Evolutionary conservation across 1,284 basidiomycete genomes (phyloP).

Genomic region (Entoloma clypeatum): DNA sequence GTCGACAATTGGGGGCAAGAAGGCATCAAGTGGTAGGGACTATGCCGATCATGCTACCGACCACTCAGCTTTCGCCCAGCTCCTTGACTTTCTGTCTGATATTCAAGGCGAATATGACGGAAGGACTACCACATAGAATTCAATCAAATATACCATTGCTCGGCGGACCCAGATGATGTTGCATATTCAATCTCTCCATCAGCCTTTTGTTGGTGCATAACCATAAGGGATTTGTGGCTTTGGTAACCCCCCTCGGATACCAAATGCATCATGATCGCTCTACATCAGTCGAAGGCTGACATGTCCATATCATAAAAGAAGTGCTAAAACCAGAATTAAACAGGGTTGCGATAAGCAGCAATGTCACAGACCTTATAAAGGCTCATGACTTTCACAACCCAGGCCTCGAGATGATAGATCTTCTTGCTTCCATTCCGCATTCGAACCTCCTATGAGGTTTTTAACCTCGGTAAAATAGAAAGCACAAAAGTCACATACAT

Average conservation of each 20-base stretch:
- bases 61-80: slow-evolving; percentile 30
- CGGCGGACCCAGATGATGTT: no score
- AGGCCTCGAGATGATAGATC: slow-evolving; percentile 94
- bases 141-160: no score
- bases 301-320: slow-evolving; percentile 61
- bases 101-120: slow-evolving; percentile 44
- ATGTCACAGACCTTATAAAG: slow-evolving; percentile 57
- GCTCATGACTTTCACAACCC: slow-evolving; percentile 85
- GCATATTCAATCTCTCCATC: no score
- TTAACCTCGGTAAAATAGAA: neutral
- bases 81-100: slow-evolving; percentile 51
- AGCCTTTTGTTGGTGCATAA: no score
- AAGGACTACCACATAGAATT: slow-evolving; percentile 1
- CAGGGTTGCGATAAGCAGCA: slow-evolving; percentile 1
- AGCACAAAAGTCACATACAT: slow-evolving; percentile 50
- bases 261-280: no score
- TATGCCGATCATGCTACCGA: neutral
- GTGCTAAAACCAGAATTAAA: slow-evolving; percentile 26
- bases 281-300: slow-evolving; percentile 51
- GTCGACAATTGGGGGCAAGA: slow-evolving; percentile 65
- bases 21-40: slow-evolving; percentile 68
- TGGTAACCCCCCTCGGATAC: no score
- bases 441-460: slow-evolving; percentile 67
- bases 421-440: slow-evolving; percentile 91
- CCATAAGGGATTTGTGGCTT: no score